Evolutionary conservation across 2,329 filamentous ascomycete genomes (phyloP), one percentile per base, ranked within the genome.

Genomic region (Aspergillus clavatus): DNA sequence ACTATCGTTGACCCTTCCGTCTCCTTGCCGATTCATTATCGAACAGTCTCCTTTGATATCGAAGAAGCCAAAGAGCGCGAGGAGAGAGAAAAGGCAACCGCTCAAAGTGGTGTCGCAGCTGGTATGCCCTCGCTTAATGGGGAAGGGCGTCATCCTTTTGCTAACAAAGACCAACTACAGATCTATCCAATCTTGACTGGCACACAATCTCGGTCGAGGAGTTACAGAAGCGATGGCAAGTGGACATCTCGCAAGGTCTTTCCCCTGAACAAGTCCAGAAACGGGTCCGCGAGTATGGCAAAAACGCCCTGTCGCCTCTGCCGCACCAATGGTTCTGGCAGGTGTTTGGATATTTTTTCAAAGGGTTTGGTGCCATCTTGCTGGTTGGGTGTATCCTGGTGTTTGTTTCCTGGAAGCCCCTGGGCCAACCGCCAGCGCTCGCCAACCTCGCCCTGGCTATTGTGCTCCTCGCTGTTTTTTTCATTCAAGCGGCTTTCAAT

Each of bases 381-480:
- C 74, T 89, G 5, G 59, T 82, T 2, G 86, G 84, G 14, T 74
- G 78, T 16, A 77, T 89, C 27, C 74, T 90, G 2, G 86, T 90
- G 40, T 88, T 89, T 57, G 70, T 90, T 46, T 81, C 85, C 2
- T 90, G 86, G 85, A 83, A 80, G 51, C 87, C 86, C 0, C 77
- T 90, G 0, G 86, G 86, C 4, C 60, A 85, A 7, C 86, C 86
- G n/a, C 85, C 86, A 2, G 77, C 82, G 0, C 56, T 77, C 11
- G 84, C 86, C 5, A 90, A 91, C 59, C 63, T 81, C 28, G 86
- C 85, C 0, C 74, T 90, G 19, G 86, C 82, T 0, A 86, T 88
- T 56, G 85, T 90, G 2, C 70, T 90, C 5, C 62, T 84, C 1
- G 77, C 80, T 5, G 85, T 90, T 6, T 90, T 84, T 57, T 67